A percentile compares a stretch with the other conserved stretches of the same genome.
These are phyloP conservation scores for Pichia sp. DNA, from an alignment of 1,139 yeast species.

Conservation along the genomic window DNA sequence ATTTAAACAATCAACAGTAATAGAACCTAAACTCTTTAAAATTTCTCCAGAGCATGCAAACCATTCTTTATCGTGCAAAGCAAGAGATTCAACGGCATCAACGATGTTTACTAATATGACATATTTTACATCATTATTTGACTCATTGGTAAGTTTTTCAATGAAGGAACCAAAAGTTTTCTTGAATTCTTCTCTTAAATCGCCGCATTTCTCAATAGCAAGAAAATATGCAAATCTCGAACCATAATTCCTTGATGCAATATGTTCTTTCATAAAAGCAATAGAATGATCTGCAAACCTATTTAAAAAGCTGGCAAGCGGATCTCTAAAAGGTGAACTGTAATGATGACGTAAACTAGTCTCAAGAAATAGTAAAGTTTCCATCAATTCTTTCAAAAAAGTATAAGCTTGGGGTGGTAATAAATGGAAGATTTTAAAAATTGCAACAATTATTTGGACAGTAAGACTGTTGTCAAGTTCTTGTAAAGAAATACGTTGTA, in stretches of 20 bases:
- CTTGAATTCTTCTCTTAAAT: constrained; percentile 50
- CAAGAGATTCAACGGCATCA: constrained; percentile 54
- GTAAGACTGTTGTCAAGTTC: constrained; percentile 76
- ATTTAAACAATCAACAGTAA: constrained; percentile 40
- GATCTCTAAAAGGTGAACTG: constrained; percentile 84
- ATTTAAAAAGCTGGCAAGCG: constrained; percentile 81
- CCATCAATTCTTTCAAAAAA: constrained; percentile 80
- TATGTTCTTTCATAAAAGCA: constrained; percentile 61
- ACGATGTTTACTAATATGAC: constrained; percentile 65
- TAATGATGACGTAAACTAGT: constrained; percentile 79
- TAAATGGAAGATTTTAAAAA: constrained; percentile 84
- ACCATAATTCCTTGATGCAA: constrained; percentile 65
- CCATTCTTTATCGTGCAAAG: constrained; percentile 56
- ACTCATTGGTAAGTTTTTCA: constrained; percentile 38
- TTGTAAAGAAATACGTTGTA: constrained; percentile 64
- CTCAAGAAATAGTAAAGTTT: constrained; percentile 71
- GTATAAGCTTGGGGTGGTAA: constrained; percentile 89
- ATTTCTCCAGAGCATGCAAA: constrained; percentile 45
- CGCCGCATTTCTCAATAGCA: constrained; percentile 50
- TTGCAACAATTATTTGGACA: constrained; percentile 81
- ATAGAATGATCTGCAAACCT: constrained; percentile 74
- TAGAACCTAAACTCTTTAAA: constrained; percentile 32
- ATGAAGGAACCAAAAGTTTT: constrained; percentile 40
- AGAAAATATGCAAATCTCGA: constrained; percentile 59
- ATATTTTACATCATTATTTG: constrained; percentile 48